Evolutionary conservation across 78 protist genomes (phyloP).

Genomic region (Dictyostelium capitatum): DNA sequence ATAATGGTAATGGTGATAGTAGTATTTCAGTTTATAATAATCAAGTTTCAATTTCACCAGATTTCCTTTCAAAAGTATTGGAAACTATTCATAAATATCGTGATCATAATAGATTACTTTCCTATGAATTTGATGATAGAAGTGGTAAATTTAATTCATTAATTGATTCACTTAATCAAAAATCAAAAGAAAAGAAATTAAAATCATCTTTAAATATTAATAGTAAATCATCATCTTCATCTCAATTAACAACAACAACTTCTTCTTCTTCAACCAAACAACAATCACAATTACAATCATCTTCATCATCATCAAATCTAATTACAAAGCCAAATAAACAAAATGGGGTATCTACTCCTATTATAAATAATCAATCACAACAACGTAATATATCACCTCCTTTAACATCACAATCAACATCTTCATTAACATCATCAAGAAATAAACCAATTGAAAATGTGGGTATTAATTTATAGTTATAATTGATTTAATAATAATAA

Average conservation of each 20-base stretch:
- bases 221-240: not conserved
- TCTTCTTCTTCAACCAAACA: not conserved
- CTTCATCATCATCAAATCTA: not conserved
- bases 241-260: not conserved
- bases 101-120: not conserved
- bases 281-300: too few species aligned
- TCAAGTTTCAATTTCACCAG: too few species aligned
- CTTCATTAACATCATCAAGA: not conserved
- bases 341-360: not conserved
- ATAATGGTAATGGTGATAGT: too few species aligned
- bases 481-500: not conserved
- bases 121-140: conserved; percentile 6
- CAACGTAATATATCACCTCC: not conserved
- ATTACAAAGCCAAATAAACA: not conserved
- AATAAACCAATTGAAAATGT: not conserved
- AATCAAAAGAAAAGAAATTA: not conserved
- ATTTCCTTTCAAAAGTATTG: too few species aligned
- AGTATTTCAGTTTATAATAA: too few species aligned
- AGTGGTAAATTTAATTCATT: not conserved
- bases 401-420: not conserved
- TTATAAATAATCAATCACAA: not conserved
- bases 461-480: not conserved
- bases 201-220: not conserved
- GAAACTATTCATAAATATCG: not conserved
- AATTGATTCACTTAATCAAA: not conserved